phyloP scores from a whole-genome alignment of 2,329 filamentous ascomycete species.

The Diatrype stigma region DNA sequence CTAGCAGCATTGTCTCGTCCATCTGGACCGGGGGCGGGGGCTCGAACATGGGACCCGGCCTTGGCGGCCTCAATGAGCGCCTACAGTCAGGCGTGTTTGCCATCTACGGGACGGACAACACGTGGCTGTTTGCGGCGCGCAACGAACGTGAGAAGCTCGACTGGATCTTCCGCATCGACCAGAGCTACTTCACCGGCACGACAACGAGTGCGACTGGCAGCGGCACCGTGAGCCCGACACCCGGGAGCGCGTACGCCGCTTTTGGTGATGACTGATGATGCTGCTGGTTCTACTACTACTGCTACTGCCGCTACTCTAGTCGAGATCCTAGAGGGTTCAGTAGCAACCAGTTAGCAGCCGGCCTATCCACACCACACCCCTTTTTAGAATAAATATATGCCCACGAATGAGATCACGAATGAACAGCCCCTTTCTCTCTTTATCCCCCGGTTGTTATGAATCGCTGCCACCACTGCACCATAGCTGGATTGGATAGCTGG shows the following conservation, averaged over 20 bases:
- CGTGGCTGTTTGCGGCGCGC: constrained; percentile 87
- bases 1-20: constrained; percentile 50
- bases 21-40: constrained; percentile 49
- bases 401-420: not conserved
- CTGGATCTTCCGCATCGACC: constrained; percentile 94
- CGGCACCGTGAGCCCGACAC: constrained; percentile 30
- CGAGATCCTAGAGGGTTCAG: too few species aligned
- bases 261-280: not conserved
- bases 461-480: too few species aligned
- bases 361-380: not conserved
- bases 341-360: not conserved
- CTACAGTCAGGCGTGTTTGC: constrained; percentile 78
- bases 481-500: too few species aligned
- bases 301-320: not conserved
- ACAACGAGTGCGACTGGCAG: constrained; percentile 18
- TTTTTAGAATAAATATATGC: not conserved
- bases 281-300: not conserved
- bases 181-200: constrained; percentile 57
- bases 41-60: constrained; percentile 35
- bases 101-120: constrained; percentile 90
- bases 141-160: constrained; percentile 91
- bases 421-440: not conserved
- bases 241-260: not conserved
- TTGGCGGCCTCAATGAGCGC: constrained; percentile 53
- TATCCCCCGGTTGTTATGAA: not conserved